phyloP scores from a whole-genome alignment of 441 rosid species.

The Flueggea neowawraea region DNA sequence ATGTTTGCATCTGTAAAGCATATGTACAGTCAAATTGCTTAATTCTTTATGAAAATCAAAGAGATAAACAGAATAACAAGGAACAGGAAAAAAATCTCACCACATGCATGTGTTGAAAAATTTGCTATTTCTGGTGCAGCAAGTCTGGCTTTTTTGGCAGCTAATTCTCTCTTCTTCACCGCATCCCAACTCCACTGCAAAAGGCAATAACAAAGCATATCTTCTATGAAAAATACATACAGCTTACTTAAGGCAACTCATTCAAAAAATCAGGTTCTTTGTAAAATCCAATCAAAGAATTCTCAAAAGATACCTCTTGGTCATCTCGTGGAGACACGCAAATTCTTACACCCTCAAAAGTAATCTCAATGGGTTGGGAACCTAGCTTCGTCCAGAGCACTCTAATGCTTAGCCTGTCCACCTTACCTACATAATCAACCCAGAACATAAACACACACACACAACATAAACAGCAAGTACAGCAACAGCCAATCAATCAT shows the following conservation, averaged over 20 bases:
- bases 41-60: background rate
- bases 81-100: conserved; percentile 39
- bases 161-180: conserved; percentile 78
- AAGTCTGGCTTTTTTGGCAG: conserved; percentile 89
- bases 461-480: background rate
- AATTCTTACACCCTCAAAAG: conserved; percentile 75
- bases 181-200: conserved; percentile 79
- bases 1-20: background rate
- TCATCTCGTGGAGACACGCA: conserved; percentile 72
- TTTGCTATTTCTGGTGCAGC: conserved; percentile 93
- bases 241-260: background rate
- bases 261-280: background rate
- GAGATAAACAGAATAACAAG: background rate
- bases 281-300: background rate
- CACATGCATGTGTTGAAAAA: conserved; percentile 67
- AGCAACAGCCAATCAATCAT: background rate
- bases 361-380: conserved; percentile 56
- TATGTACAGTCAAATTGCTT: background rate
- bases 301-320: conserved; percentile 45
- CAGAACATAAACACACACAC: conserved; percentile 1
- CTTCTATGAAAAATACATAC: background rate
- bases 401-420: conserved; percentile 77
- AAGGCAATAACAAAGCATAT: background rate
- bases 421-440: conserved; percentile 35
- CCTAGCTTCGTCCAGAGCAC: conserved; percentile 88